A percentile compares a stretch with the other conserved stretches of the same genome.
phyloP scores from a whole-genome alignment of 192 early-diverging fungal genomes.

The Backusella tuberculispora region DNA sequence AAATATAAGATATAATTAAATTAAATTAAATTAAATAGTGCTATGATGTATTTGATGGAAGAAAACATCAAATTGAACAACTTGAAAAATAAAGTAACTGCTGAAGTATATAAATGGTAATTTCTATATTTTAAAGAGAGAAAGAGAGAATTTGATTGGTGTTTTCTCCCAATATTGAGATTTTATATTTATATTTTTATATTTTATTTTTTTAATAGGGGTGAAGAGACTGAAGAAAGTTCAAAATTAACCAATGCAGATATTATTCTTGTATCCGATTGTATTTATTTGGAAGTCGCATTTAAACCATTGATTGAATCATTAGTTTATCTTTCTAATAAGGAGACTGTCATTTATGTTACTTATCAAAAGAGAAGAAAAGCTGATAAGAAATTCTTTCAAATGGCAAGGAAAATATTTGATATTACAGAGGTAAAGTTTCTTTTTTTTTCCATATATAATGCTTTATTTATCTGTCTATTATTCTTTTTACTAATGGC shows the following conservation, averaged over 20 bases:
- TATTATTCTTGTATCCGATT: conserved; percentile 53
- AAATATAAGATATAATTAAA: neutral
- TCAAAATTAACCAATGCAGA: conserved; percentile 29
- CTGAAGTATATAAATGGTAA: conserved; percentile 30
- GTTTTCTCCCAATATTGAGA: neutral
- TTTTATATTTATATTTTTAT: neutral
- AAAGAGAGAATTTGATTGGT: neutral
- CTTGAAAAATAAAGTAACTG: neutral
- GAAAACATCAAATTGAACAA: conserved; percentile 48
- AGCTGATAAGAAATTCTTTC: conserved; percentile 58
- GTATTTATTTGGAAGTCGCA: conserved; percentile 53
- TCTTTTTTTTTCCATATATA: neutral
- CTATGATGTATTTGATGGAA: conserved; percentile 50
- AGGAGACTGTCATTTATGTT: conserved; percentile 43
- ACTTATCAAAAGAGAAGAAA: conserved; percentile 50
- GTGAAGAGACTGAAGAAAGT: conserved; percentile 8
- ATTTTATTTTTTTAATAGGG: neutral
- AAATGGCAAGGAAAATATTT: conserved; percentile 49
- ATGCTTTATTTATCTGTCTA: neutral
- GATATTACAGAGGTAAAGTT: conserved; percentile 42
- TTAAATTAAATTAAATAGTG: conserved; percentile 19
- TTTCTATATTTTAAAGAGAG: neutral
- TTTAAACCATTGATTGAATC: conserved; percentile 53
- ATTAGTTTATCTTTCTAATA: conserved; percentile 34
- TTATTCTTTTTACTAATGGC: neutral